A percentile compares a stretch with the other conserved stretches of the same genome.
Evolutionary conservation across 768 basidiomycete genomes (phyloP).

Genomic region (Thelephora ganbajun): DNA sequence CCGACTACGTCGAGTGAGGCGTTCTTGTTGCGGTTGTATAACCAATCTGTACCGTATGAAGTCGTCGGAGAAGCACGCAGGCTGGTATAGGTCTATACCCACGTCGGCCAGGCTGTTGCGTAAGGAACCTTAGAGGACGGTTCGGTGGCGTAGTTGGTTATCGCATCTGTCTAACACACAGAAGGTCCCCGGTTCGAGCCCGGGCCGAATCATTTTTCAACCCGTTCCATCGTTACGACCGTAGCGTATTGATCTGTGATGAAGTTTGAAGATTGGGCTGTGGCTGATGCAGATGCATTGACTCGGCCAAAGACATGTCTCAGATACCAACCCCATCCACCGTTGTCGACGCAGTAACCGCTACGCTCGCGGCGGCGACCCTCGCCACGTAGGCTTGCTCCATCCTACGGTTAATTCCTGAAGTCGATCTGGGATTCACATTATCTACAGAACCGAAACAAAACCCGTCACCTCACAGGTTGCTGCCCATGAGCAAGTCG

Average conservation of each 20-base stretch:
- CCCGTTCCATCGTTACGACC: no score
- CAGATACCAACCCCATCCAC: conserved; percentile 14
- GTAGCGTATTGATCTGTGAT: no score
- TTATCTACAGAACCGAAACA: conserved; percentile 6
- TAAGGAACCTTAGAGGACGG: background rate
- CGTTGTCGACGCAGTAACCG: conserved; percentile 15
- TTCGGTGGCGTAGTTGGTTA: conserved; percentile 72
- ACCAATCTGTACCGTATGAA: no score
- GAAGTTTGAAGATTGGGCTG: no score
- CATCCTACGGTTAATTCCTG: conserved; percentile 4
- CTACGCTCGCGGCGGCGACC: conserved; percentile 13
- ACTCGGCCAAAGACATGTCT: conserved; percentile 11
- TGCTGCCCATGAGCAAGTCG: conserved; percentile 47
- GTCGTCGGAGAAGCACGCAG: no score
- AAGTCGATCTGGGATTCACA: conserved; percentile 1
- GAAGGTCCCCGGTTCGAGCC: conserved; percentile 1
- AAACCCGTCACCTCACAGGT: conserved; percentile 9
- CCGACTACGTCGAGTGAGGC: no score
- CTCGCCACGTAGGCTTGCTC: conserved; percentile 19
- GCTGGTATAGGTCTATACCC: no score
- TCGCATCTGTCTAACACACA: conserved; percentile 61
- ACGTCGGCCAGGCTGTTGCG: no score
- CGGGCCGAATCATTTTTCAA: background rate
- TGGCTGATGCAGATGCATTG: no score
- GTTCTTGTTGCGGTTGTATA: no score